Evolutionary conservation across 1,284 basidiomycete species (phyloP).

Genomic region (Ustilago xerochloae): DNA sequence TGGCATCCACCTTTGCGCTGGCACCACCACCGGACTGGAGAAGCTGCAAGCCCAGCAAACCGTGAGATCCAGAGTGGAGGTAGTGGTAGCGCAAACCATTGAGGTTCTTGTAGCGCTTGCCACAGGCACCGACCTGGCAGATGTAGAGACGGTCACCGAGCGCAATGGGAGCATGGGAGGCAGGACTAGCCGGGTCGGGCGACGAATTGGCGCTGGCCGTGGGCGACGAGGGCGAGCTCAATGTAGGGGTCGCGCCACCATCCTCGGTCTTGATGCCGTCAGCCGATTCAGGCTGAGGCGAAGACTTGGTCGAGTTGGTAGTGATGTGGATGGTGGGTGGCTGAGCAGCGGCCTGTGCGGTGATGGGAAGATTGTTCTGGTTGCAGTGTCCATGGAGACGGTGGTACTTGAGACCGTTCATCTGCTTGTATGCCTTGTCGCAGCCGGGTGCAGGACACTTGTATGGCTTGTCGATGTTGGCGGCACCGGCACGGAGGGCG

Average conservation of each 20-base stretch:
- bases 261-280: conserved; percentile 44
- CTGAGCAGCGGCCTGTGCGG: conserved; percentile 44
- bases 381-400: conserved; percentile 88
- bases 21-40: conserved; percentile 64
- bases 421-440: conserved; percentile 98
- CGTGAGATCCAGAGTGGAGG: conserved; percentile 92
- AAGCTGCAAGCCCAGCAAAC: conserved; percentile 67
- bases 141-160: conserved; percentile 58
- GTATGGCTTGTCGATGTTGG: conserved; percentile 81
- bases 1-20: conserved; percentile 64
- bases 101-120: conserved; percentile 89
- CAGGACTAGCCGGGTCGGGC: conserved; percentile 40
- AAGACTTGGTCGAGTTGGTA: conserved; percentile 35
- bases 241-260: conserved; percentile 8
- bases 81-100: conserved; percentile 83
- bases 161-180: conserved; percentile 27
- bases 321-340: conserved; percentile 43
- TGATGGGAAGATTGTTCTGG: conserved; percentile 59
- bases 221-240: conserved; percentile 35
- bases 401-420: conserved; percentile 95
- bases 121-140: conserved; percentile 73
- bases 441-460: conserved; percentile 95
- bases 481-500: conserved; percentile 29
- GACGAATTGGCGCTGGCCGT: conserved; percentile 25
- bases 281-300: conserved; percentile 45